Evolutionary conservation across 352 stramenopile genomes (phyloP).

Genomic region (Pilasporangium apinafurcum): DNA sequence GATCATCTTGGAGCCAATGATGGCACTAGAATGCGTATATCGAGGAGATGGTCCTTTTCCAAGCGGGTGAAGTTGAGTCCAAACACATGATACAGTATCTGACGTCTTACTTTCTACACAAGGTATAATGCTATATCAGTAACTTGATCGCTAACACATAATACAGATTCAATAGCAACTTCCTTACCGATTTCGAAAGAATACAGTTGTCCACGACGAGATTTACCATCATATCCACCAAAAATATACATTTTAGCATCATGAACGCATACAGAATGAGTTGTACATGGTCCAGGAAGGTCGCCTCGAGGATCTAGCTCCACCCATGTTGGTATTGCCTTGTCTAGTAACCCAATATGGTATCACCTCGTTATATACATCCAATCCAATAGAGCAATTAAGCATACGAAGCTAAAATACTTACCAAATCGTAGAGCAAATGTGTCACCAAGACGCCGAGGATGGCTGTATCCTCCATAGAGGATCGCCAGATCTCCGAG

Average conservation of each 20-base stretch:
- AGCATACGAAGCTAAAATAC: slow-evolving; percentile 2
- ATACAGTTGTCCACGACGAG: slow-evolving; percentile 37
- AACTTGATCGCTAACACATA: slow-evolving; percentile 1
- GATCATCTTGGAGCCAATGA: slow-evolving; percentile 41
- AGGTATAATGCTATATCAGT: too few relatives aligned
- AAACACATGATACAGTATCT: slow-evolving; percentile 28
- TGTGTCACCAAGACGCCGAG: slow-evolving; percentile 36
- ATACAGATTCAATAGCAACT: background rate
- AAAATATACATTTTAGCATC: slow-evolving; percentile 52
- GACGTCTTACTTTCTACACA: slow-evolving; percentile 16
- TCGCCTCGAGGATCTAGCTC: slow-evolving; percentile 33
- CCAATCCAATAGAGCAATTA: background rate
- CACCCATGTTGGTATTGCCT: slow-evolving; percentile 32
- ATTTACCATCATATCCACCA: slow-evolving; percentile 56
- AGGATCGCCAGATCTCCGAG: slow-evolving; percentile 36
- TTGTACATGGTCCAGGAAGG: slow-evolving; percentile 35
- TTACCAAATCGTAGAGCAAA: slow-evolving; percentile 50
- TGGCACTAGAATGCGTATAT: slow-evolving; percentile 44
- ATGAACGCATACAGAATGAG: slow-evolving; percentile 46
- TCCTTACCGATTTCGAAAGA: slow-evolving; percentile 31
- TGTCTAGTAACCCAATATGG: slow-evolving; percentile 10
- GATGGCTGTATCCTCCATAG: slow-evolving; percentile 51
- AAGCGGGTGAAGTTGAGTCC: slow-evolving; percentile 29
- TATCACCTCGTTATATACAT: too few relatives aligned
- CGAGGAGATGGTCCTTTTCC: slow-evolving; percentile 27